Evolutionary conservation across 192 early-diverging fungal genomes (phyloP).

Genomic region (Paraglomus occultum): DNA sequence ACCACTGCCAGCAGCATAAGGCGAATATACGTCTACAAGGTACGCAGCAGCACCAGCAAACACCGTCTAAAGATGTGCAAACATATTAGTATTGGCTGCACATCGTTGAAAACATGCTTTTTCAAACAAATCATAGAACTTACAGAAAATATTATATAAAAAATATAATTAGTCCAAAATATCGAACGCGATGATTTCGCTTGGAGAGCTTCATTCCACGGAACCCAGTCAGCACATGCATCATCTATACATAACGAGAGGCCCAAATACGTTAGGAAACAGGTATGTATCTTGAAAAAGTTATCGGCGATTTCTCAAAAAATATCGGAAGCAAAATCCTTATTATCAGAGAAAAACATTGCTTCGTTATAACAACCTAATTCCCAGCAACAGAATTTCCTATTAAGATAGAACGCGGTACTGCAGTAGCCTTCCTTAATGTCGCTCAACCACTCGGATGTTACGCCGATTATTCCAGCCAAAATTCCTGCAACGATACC

Average conservation of each 20-base stretch:
- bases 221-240: constrained; percentile 40
- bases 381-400: constrained; percentile 77
- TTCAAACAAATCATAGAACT: not conserved
- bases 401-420: constrained; percentile 72
- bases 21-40: constrained; percentile 60
- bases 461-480: constrained; percentile 70
- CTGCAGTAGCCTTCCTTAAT: constrained; percentile 81
- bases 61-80: constrained; percentile 11
- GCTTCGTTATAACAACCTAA: constrained; percentile 47
- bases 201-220: constrained; percentile 36
- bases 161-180: constrained; percentile 42
- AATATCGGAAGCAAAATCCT: no score
- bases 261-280: not conserved
- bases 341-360: no score
- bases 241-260: constrained; percentile 24
- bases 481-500: constrained; percentile 56
- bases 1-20: constrained; percentile 92
- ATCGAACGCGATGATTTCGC: constrained; percentile 13
- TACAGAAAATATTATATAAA: constrained; percentile 48
- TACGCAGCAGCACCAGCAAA: constrained; percentile 41
- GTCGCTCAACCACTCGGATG: constrained; percentile 80
- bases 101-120: not conserved
- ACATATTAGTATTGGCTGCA: not conserved
- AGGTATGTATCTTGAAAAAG: no score
- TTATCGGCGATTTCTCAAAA: no score